Conservation (phyloP, 805 yeast species). For the Dipodascus geniculatus region DNA sequence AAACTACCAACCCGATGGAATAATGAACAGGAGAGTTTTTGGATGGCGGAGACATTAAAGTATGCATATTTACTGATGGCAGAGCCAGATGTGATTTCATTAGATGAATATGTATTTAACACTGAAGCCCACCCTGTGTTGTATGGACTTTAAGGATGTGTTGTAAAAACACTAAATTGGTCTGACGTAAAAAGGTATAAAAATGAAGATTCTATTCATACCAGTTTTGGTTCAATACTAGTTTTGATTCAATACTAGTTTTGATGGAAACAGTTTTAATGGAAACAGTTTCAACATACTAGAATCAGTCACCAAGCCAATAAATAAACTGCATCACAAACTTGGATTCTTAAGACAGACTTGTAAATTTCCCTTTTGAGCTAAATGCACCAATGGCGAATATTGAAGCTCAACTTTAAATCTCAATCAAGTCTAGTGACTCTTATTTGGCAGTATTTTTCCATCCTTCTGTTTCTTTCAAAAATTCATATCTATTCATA, state of each 20-base stretch:
- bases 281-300: too few relatives aligned
- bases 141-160: neutral
- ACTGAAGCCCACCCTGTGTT: constrained; percentile 51
- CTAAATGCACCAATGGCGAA: too few relatives aligned
- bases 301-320: too few relatives aligned
- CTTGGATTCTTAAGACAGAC: too few relatives aligned
- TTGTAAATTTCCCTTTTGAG: too few relatives aligned
- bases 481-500: neutral
- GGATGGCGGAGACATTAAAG: constrained; percentile 50
- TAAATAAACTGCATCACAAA: too few relatives aligned
- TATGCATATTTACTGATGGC: constrained; percentile 41
- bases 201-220: too few relatives aligned
- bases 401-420: too few relatives aligned
- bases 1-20: constrained; percentile 19
- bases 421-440: too few relatives aligned
- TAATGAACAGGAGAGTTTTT: constrained; percentile 37
- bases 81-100: constrained; percentile 29
- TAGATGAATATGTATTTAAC: constrained; percentile 46
- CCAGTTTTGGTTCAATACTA: too few relatives aligned
- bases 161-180: neutral
- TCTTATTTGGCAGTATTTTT: neutral
- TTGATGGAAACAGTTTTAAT: too few relatives aligned
- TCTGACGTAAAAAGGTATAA: neutral
- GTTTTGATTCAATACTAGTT: too few relatives aligned
- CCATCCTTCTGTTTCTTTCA: neutral